Base-by-base conservation (phyloP, 495 filamentous ascomycete genomes). In the Copromyces sp. region DNA sequence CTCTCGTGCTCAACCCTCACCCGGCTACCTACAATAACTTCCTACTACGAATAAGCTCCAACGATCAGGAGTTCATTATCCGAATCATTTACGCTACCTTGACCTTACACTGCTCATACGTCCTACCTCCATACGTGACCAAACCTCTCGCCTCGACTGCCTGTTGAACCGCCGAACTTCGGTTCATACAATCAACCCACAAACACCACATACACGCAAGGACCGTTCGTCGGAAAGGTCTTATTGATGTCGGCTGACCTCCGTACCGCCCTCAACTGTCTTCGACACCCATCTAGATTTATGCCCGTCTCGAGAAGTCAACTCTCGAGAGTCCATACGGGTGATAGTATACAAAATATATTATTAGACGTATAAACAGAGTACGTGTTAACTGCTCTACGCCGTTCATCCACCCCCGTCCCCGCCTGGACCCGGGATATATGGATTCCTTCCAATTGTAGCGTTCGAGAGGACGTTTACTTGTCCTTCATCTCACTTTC, bases 161-260 rank as follows among this genome's bases (percentile, higher is more conserved):
- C 53, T 65, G 14, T 65, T 65, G 29, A 65, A 37, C 53, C 53
- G 29, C 53, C 53, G 14, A 65, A 35, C 29, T 40, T 29, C 20
- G 44, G 20, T 70, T 53, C 32, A 65, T 24, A 9, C 53, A 65
- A 35, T 12, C 29, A 69, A 68, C 71, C 68, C 32, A 17, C 59
- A 8, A 68, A 61, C 68, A 70, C 24, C 16, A 61, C 39, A 71
- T 24, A 72, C n/a, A 44, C 42, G 38, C 70, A 76, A 74, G 73
- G 77, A 71, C 72, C 72, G 41, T 41, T 75, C 75, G 73, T 70
- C 72, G 68, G 41, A 81, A 82, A 79, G 73, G 73, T 81, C 70
- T 82, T 70, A 87, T 92, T 90, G 89, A 92, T 92, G 90, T 92
- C 90, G 88, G 89, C 89, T 90, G 89, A 90, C 83, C 83, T 89